Base-by-base conservation (phyloP, 2,329 filamentous ascomycete species). In the Aspergillus tamarii region DNA sequence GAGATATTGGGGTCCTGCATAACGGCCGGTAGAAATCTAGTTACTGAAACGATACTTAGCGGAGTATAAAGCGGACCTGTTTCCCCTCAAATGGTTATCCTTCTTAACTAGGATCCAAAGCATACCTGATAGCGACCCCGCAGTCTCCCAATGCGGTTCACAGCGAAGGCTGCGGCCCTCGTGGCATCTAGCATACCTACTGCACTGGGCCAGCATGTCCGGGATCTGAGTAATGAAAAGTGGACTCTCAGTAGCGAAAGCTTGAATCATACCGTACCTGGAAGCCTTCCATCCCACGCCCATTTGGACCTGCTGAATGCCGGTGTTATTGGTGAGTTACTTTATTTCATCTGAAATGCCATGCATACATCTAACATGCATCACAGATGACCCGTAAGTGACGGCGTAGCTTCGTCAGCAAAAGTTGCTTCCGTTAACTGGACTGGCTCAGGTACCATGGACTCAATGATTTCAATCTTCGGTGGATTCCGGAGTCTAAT, bases 401-500 rank as follows among this genome's bases (percentile, higher is more conserved):
- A 32, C 1, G 28, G 9, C 11, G 4, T 16, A 19, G 21, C n/a
- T n/a, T 7, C 14, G 6, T 32, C 16, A 2, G 10, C 9, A 12
- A 14, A 1, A 3, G 6, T 30, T 21, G 6, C 8, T 4, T 12
- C 3, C 5, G 28, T 53, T 45, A 23, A 34, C 54, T 41, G 26
- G 43, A 19, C 4, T 11, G 11, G 23, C 23, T 5, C 62, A 76
- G 81, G 54, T 83, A 87, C 61, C 82, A 82, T 68, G 86, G 84
- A 2, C 73, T 87, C 1, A 88, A 88, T 64, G 86, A 89, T 67
- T 87, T 88, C 68, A 78, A 87, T 61, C 79, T 87, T 19, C 82
- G 86, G 28, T 89, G 87, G 86, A 80, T 89, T 30, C 80, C 81
- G n/a, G 78, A 80, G 69, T 77, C 77, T 16, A 86, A 89, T 69